Percentiles rank a stretch among this genome's conserved stretches.
Evolutionary conservation across 2,329 filamentous ascomycete genomes (phyloP).

Genomic region (Aspergillus neoniger): DNA sequence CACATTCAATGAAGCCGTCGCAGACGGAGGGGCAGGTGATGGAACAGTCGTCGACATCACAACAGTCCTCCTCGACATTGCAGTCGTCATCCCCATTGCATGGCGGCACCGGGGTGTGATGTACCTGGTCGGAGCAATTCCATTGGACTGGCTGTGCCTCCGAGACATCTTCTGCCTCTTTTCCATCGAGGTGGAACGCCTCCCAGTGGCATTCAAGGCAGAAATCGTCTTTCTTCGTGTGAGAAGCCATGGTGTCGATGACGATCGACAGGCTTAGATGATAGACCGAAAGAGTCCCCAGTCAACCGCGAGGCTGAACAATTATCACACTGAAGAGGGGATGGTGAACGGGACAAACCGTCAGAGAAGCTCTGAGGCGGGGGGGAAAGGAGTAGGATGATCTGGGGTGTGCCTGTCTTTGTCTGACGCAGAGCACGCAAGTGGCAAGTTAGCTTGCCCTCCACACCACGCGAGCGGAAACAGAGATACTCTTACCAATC

Average conservation of each 20-base stretch:
- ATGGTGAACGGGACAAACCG: background rate
- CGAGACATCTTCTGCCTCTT: constrained; percentile 27
- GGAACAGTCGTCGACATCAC: constrained; percentile 42
- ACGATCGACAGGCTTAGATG: background rate
- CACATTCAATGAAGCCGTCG: constrained; percentile 45
- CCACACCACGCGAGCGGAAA: constrained; percentile 9
- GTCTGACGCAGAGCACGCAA: background rate
- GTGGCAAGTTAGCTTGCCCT: constrained; percentile 5
- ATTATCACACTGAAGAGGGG: background rate
- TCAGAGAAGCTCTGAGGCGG: background rate
- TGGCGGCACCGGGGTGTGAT: constrained; percentile 27
- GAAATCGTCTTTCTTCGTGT: constrained; percentile 35
- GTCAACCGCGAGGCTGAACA: background rate
- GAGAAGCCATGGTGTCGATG: constrained; percentile 33
- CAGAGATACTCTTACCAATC: constrained; percentile 4
- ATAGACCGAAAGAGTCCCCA: background rate
- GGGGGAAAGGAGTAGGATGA: background rate
- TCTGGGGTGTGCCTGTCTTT: background rate
- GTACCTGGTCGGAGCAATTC: constrained; percentile 33
- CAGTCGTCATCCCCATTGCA: constrained; percentile 39
- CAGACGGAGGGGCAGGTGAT: constrained; percentile 43
- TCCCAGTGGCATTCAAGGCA: constrained; percentile 48
- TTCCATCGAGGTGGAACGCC: constrained; percentile 38
- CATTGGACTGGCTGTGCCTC: constrained; percentile 28
- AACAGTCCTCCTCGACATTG: constrained; percentile 38